phyloP scores from a whole-genome alignment of 371 early-diverging fungal species.

The Mucor racemosus region DNA sequence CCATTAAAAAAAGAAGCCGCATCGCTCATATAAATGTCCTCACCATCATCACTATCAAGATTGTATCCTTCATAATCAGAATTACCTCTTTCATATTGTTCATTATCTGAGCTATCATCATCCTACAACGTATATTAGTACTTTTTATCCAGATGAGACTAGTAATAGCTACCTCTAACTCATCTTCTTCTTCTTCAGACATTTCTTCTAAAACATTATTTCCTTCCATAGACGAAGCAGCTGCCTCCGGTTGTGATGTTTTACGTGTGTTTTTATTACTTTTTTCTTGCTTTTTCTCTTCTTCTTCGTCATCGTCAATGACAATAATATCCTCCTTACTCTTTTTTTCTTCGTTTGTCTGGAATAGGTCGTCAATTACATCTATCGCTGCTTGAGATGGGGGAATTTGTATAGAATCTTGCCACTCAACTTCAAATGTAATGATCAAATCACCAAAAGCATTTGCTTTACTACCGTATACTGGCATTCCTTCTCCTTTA shows the following conservation, averaged over 20 bases:
- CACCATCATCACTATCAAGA: too few relatives aligned
- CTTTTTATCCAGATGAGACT: too few relatives aligned
- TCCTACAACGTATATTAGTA: too few relatives aligned
- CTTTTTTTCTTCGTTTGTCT: constrained; percentile 7
- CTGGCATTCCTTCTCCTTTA: constrained; percentile 18
- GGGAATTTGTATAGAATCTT: constrained; percentile 10
- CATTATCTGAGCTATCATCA: too few relatives aligned
- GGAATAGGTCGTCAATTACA: constrained; percentile 3
- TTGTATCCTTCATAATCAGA: too few relatives aligned
- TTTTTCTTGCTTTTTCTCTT: not conserved
- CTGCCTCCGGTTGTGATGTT: not conserved
- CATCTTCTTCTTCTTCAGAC: not conserved
- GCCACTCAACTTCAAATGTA: constrained; percentile 12
- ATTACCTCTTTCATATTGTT: too few relatives aligned
- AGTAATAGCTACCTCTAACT: not conserved
- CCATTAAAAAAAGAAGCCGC: too few relatives aligned
- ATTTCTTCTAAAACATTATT: not conserved
- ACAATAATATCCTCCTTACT: constrained; percentile 8
- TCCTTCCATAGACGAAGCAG: not conserved
- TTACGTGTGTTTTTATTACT: not conserved
- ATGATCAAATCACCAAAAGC: constrained; percentile 12
- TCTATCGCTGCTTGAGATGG: not conserved
- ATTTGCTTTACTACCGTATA: not conserved
- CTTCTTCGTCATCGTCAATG: constrained; percentile 17
- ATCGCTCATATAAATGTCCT: too few relatives aligned